Percentiles rank a stretch among this genome's conserved stretches.
phyloP scores from a whole-genome alignment of 768 basidiomycete genomes.

The Austroboletus eburneus region DNA sequence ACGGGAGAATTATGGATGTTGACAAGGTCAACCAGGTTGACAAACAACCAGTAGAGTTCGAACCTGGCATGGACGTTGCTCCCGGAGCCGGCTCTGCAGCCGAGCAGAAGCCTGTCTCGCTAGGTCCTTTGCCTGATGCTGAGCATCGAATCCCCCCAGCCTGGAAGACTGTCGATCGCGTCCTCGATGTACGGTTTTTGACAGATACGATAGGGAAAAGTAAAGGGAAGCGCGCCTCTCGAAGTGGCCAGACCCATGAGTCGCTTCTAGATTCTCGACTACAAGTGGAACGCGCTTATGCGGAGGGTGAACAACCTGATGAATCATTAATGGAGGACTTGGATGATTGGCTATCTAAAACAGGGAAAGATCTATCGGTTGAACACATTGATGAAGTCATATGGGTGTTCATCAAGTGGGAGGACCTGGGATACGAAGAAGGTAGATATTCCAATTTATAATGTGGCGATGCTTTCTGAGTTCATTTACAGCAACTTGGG shows the following conservation, averaged over 20 bases:
- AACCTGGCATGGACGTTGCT: conserved; percentile 36
- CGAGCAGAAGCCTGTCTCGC: conserved; percentile 28
- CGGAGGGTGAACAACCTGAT: conserved; percentile 63
- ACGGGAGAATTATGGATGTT: conserved; percentile 22
- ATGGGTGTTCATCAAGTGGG: conserved; percentile 92
- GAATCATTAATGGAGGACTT: conserved; percentile 51
- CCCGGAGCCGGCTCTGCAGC: conserved; percentile 27
- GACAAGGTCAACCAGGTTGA: conserved; percentile 23
- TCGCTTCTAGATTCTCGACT: conserved; percentile 16
- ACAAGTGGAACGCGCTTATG: conserved; percentile 39
- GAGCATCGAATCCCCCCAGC: conserved; percentile 65
- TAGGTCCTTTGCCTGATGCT: conserved; percentile 59
- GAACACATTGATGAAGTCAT: conserved; percentile 59
- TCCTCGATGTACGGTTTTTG: conserved; percentile 78
- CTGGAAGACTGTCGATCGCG: conserved; percentile 92
- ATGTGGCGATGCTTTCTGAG: background rate
- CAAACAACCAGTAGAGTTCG: conserved; percentile 33
- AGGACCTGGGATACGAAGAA: conserved; percentile 89
- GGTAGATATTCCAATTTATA: conserved; percentile 41
- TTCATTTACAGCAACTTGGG: conserved; percentile 72
- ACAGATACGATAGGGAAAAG: conserved; percentile 17
- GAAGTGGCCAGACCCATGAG: conserved; percentile 28
- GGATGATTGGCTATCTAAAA: conserved; percentile 44
- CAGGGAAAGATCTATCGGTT: conserved; percentile 41
- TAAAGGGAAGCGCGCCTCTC: conserved; percentile 13